Percentiles rank a stretch among this genome's conserved stretches.
These are phyloP conservation scores for Glonium stellatum DNA, from an alignment of 495 filamentous ascomycete species.

Conservation along the genomic window DNA sequence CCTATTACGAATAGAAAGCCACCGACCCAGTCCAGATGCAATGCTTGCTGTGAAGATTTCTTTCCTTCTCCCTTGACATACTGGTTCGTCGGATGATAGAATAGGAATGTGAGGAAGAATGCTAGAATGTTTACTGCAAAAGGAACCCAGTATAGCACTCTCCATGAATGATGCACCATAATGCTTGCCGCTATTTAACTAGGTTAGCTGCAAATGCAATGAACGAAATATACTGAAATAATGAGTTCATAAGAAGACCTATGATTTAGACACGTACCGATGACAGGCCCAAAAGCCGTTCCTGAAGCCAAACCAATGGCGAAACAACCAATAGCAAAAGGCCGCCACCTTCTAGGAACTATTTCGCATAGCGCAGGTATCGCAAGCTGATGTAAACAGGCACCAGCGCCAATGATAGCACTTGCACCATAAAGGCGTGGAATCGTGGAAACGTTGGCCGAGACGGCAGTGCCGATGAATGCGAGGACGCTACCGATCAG, in stretches of 20 bases:
- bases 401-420: background rate
- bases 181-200: background rate
- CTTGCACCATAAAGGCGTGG: constrained; percentile 1
- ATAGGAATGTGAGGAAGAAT: background rate
- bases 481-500: background rate
- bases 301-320: background rate
- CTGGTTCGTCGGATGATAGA: constrained; percentile 2
- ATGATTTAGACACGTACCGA: background rate
- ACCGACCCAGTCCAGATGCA: background rate
- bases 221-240: too few species aligned
- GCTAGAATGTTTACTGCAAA: constrained; percentile 1
- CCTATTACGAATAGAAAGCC: constrained; percentile 2
- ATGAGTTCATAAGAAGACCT: too few species aligned
- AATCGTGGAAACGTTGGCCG: constrained; percentile 1
- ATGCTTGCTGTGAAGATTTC: background rate
- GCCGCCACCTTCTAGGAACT: background rate
- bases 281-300: background rate
- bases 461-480: background rate
- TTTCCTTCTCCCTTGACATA: background rate
- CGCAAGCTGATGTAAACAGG: background rate
- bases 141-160: constrained; percentile 1
- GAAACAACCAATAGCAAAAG: background rate
- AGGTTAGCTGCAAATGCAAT: too few species aligned
- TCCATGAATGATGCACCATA: background rate
- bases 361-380: background rate